These are phyloP conservation scores for Alternaria metachromatica DNA, from an alignment of 2,329 filamentous ascomycete genomes.

Conservation along the genomic window DNA sequence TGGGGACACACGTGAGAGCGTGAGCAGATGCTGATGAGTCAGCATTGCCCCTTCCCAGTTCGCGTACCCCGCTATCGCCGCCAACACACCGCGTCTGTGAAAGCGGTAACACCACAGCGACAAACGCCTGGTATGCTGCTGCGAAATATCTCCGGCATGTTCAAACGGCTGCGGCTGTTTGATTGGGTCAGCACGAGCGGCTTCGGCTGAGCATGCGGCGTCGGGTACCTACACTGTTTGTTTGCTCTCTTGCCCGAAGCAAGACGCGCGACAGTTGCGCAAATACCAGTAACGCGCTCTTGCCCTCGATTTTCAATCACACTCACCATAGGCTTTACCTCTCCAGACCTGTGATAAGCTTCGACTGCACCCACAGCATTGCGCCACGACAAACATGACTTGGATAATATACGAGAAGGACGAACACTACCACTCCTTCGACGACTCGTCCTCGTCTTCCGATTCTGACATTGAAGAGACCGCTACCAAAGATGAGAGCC, in stretches of 20 bases:
- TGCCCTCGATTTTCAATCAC: not conserved
- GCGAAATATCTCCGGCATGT: not conserved
- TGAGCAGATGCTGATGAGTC: slow-evolving; percentile 35
- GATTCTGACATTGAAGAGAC: slow-evolving; percentile 8
- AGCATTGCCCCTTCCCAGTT: slow-evolving; percentile 16
- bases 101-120: not conserved
- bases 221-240: slow-evolving; percentile 25
- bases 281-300: slow-evolving; percentile 16
- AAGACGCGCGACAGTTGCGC: slow-evolving; percentile 9
- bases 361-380: not conserved
- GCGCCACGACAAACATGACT: slow-evolving; percentile 16
- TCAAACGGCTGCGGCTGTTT: not conserved
- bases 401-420: slow-evolving; percentile 30
- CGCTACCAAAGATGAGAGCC: not conserved
- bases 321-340: not conserved
- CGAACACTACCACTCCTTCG: slow-evolving; percentile 19
- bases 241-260: slow-evolving; percentile 1
- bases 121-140: not conserved
- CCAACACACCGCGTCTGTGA: slow-evolving; percentile 5
- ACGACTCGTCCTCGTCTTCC: slow-evolving; percentile 11
- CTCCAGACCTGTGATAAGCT: not conserved
- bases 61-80: slow-evolving; percentile 25
- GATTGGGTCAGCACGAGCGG: not conserved
- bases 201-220: not conserved
- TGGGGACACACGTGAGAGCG: slow-evolving; percentile 24